A percentile compares a stretch with the other conserved stretches of the same genome.
Evolutionary conservation across 352 stramenopile genomes (phyloP).

Genomic region (Globisporangium radiosum): DNA sequence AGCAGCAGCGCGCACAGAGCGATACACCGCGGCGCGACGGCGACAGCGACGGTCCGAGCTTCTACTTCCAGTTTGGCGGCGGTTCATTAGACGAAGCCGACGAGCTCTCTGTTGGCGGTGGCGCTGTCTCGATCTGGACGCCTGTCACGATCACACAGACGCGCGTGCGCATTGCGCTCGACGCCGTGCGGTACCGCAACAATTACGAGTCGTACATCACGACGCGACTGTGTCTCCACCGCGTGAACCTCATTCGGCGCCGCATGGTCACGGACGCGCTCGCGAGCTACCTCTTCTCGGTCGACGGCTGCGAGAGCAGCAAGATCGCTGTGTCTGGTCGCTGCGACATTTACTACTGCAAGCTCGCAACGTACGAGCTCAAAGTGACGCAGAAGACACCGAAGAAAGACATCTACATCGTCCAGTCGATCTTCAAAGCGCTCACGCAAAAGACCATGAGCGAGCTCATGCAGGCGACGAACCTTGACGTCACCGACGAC

Average conservation of each 20-base stretch:
- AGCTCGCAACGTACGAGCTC: conserved; percentile 37
- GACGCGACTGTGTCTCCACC: conserved; percentile 32
- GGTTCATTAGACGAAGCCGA: neutral
- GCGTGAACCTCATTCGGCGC: conserved; percentile 26
- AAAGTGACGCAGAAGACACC: conserved; percentile 26
- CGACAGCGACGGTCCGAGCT: neutral
- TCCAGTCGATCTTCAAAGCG: conserved; percentile 35
- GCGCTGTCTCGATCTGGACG: conserved; percentile 15
- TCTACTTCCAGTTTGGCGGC: conserved; percentile 3
- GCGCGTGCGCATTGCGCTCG: conserved; percentile 22
- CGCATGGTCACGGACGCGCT: conserved; percentile 14
- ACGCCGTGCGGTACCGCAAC: conserved; percentile 28
- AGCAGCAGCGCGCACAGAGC: neutral
- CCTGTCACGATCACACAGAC: conserved; percentile 13
- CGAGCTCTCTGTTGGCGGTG: neutral
- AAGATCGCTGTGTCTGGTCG: conserved; percentile 23
- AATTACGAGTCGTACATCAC: conserved; percentile 32
- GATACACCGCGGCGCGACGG: neutral
- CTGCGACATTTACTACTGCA: conserved; percentile 39
- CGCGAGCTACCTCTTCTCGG: conserved; percentile 24
- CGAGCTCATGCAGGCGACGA: conserved; percentile 25
- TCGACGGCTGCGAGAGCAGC: conserved; percentile 27
- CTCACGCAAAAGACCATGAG: conserved; percentile 25
- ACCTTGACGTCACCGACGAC: conserved; percentile 21
- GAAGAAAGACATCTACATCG: conserved; percentile 22